Conservation (phyloP, 2,329 filamentous ascomycete genomes). For the Stemphylium beticola region DNA sequence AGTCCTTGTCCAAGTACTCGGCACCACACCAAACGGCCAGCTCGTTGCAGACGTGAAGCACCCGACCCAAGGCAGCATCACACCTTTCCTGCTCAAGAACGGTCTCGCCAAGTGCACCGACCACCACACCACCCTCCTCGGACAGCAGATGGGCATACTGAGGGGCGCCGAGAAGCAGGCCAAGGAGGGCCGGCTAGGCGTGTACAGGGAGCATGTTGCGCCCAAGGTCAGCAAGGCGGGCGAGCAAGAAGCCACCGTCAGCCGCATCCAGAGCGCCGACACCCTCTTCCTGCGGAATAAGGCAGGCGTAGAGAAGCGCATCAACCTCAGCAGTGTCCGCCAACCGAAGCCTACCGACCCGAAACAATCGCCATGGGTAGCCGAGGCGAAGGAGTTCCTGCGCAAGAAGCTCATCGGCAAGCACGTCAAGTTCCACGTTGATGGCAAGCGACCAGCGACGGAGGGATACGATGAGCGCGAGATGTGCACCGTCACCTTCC, state of each 20-base stretch:
- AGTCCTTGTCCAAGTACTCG: conserved; percentile 81
- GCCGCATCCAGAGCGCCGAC: conserved; percentile 85
- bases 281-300: conserved; percentile 87
- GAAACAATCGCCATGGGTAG: conserved; percentile 84
- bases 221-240: conserved; percentile 65
- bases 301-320: conserved; percentile 82
- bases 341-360: conserved; percentile 89
- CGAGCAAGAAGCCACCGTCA: conserved; percentile 81
- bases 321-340: conserved; percentile 90
- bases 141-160: conserved; percentile 83
- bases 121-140: conserved; percentile 92
- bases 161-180: conserved; percentile 87
- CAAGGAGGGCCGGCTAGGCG: conserved; percentile 74
- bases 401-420: conserved; percentile 95
- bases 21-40: conserved; percentile 86
- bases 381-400: conserved; percentile 95
- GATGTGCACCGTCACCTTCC: conserved; percentile 84
- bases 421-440: conserved; percentile 85
- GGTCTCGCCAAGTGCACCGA: conserved; percentile 93
- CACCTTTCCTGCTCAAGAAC: conserved; percentile 85
- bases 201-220: conserved; percentile 82
- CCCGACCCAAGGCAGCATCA: conserved; percentile 84
- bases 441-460: conserved; percentile 86
- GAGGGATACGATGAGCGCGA: conserved; percentile 95
- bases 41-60: conserved; percentile 88